Base-by-base conservation (phyloP, 768 basidiomycete species). In the Boletus insuetus region DNA sequence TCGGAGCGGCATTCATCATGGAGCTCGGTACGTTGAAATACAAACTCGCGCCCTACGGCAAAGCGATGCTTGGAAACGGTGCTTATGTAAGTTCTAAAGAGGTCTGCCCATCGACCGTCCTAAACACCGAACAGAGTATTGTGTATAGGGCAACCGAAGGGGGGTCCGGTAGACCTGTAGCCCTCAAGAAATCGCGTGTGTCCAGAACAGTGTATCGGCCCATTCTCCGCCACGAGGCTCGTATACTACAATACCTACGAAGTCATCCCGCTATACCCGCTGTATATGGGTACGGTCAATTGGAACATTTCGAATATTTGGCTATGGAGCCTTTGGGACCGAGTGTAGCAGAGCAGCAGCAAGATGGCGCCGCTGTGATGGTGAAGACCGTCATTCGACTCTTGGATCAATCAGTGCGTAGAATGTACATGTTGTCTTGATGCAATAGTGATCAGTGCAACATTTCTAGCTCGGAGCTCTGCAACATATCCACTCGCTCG, bases 121-220 rank as follows among this genome's bases (percentile, higher is more conserved):
- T 19, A 17, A 44, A 14, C 32, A 6, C 31, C 39, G 13, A 51
- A 35, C 42, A 51, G 50, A 29, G 50, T 16, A 29, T 37, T 17
- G 50, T 51, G 20, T 51, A 37, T 29, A 44, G 22, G 42, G 50
- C 50, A 35, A 51, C 50, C 10, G 50, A 51, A 51, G 34, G 3
- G n/a, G 42, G 22, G 13, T 26, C 50, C 19, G 34, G 50, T 26
- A 37, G 50, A 29, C 16, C 24, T 44, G 42, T 37, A 14, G 50
- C 50, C 31, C 32, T 51, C 14, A 51, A 48, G 35, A 38, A 26
- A 48, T 48, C 47, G 22, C 47, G 47, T 8, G 35, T 51, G 24
- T 52, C 51, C 24, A 37, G n/a, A n/a, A 52, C 17, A 26, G 43
- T 45, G 35, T 29, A 38, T 20, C 43, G 51, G 8, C 51, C 51